Conservation (phyloP, 108 stramenopile species). For the Licmophora abbreviata region DNA sequence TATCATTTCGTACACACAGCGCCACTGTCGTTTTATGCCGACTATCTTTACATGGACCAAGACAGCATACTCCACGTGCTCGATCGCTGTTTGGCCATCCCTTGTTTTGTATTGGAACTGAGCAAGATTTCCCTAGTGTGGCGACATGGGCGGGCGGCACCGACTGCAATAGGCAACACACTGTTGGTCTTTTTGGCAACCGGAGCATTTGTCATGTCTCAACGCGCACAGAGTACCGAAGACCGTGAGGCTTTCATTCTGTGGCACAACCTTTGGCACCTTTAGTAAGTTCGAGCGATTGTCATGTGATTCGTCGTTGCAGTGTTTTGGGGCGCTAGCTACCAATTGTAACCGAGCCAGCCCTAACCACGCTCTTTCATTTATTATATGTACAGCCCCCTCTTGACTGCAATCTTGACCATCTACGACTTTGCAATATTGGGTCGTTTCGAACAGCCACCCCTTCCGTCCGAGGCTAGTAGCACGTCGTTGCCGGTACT, state of each 20-base stretch:
- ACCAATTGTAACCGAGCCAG: too few relatives aligned
- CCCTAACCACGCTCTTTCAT: too few relatives aligned
- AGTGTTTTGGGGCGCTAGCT: too few relatives aligned
- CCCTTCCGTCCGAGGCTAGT: too few relatives aligned
- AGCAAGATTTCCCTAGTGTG: not conserved
- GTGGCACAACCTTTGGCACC: not conserved
- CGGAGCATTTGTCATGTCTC: not conserved
- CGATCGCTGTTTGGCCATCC: not conserved
- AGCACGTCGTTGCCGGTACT: too few relatives aligned
- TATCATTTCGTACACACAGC: not conserved
- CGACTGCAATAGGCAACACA: not conserved
- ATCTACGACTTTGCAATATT: too few relatives aligned
- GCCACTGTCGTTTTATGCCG: not conserved
- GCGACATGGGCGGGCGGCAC: not conserved
- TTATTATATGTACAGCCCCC: too few relatives aligned
- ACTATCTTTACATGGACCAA: not conserved
- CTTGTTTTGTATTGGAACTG: not conserved
- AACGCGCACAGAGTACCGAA: not conserved
- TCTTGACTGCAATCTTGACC: too few relatives aligned
- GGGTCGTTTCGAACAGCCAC: too few relatives aligned
- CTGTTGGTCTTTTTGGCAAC: not conserved
- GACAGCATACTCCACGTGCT: not conserved
- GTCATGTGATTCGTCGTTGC: too few relatives aligned
- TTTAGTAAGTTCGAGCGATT: too few relatives aligned
- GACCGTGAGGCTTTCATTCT: not conserved